Base-by-base conservation (phyloP, 371 early-diverging fungal species). In the Funneliformis caledonium region DNA sequence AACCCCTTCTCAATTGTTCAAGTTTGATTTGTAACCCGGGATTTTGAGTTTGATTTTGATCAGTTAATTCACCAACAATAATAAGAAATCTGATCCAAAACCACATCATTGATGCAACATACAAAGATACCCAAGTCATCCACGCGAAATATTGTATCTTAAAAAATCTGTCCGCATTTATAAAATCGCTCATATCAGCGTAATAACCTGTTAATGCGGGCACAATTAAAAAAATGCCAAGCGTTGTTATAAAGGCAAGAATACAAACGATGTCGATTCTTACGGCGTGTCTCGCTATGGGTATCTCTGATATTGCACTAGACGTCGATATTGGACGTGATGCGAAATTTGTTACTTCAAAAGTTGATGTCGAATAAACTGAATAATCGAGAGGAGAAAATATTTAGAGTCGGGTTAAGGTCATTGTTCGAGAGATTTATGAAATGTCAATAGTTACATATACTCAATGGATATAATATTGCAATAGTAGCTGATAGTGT, bases 171-270 rank as follows among this genome's bases (percentile, higher is more conserved):
- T 79, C 45, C 9, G 80, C 80, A 70, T n/a, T 50, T 22, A 45
- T 60, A 37, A 16, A 7, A 72, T 65, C 26, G 19, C 10, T 43
- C 5, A 43, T 47, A 47, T 79, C 80, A n/a, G 80, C 80, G 19
- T 60, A 60, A 31, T 79, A 72, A 19, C 80, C 80, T 8, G 72
- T 79, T 37, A 79, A 59, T 43, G 59, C 47, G 6, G 65, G 12
- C 6, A 47, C 26, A 0, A 16, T 48, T 26, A 68, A 12, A 45
- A 79, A 60, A 26, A 65, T n/a, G 42, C 59, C 31, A 45, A 79
- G 26, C 14, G 64, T 56, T 45, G 45, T 8, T 37, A 56, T 8
- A 45, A 42, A 2, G 2, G 16, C 16, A 26, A 42, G 12, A 26
- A 68, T 68, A 50, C 59, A 68, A 50, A 45, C n/a, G 4, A 67